These are phyloP conservation scores for Zoysia pacifica DNA, from an alignment of 176 grass and related monocot species.

Conservation along the genomic window DNA sequence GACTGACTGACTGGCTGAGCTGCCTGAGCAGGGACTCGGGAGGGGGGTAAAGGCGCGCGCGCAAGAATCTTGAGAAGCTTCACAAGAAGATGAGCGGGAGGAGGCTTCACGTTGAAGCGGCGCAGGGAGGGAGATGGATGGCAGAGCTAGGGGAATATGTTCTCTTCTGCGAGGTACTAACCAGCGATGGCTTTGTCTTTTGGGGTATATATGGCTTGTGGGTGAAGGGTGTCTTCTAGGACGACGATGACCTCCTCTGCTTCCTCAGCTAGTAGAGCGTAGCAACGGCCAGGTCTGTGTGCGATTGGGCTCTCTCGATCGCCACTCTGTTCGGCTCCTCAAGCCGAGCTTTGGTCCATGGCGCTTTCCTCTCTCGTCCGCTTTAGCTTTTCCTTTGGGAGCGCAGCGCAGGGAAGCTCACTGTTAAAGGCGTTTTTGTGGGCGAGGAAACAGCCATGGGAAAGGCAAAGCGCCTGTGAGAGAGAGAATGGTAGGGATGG, in stretches of 20 bases:
- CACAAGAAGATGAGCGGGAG: conserved; percentile 53
- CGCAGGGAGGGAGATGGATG: background rate
- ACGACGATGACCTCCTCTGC: conserved; percentile 3
- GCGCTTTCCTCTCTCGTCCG: background rate
- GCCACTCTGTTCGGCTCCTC: background rate
- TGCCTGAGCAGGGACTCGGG: no score
- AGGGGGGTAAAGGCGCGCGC: conserved; percentile 30
- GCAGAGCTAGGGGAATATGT: conserved; percentile 45
- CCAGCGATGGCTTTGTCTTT: conserved; percentile 49
- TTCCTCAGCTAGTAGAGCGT: background rate
- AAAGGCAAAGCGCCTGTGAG: conserved; percentile 1
- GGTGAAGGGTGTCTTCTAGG: conserved; percentile 49
- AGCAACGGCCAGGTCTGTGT: conserved; percentile 11
- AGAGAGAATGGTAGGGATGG: background rate
- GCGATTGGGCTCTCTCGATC: conserved; percentile 19
- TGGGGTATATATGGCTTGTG: conserved; percentile 68
- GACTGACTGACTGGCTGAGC: no score
- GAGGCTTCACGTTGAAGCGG: conserved; percentile 71
- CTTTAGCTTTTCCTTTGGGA: conserved; percentile 59
- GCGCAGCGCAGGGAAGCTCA: conserved; percentile 31
- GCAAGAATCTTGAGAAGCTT: conserved; percentile 85
- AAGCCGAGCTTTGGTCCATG: background rate
- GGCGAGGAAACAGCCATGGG: conserved; percentile 46
- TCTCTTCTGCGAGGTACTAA: conserved; percentile 19
- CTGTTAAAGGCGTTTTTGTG: conserved; percentile 49